phyloP scores from a whole-genome alignment of 2,329 filamentous ascomycete genomes.

The Neofusicoccum umdonicola region DNA sequence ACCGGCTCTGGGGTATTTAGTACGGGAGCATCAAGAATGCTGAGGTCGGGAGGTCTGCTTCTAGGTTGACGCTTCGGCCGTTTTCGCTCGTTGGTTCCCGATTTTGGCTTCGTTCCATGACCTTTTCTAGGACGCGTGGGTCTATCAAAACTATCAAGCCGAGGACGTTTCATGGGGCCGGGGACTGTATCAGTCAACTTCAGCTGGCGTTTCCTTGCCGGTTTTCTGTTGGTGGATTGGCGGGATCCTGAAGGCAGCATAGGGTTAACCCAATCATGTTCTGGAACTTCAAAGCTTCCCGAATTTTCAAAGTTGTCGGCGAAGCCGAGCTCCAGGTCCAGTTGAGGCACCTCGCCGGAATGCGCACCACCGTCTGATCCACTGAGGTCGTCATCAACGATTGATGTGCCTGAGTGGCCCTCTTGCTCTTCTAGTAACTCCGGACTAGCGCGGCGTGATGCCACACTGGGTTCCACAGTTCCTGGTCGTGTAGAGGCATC shows the following conservation, averaged over 20 bases:
- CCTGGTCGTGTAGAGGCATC: background rate
- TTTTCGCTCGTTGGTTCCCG: background rate
- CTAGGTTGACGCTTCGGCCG: constrained; percentile 16
- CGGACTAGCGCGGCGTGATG: background rate
- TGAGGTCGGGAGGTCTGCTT: constrained; percentile 34
- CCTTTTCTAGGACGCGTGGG: background rate
- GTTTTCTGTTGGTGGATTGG: constrained; percentile 23
- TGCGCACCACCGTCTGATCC: background rate
- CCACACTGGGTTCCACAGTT: background rate
- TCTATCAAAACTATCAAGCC: constrained; percentile 4
- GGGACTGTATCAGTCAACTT: constrained; percentile 37
- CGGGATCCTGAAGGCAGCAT: constrained; percentile 34
- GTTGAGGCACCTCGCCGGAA: background rate
- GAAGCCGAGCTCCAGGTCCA: constrained; percentile 10
- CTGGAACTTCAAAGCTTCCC: constrained; percentile 38
- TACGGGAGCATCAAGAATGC: constrained; percentile 50
- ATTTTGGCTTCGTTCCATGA: background rate
- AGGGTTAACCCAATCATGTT: constrained; percentile 45
- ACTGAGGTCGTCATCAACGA: constrained; percentile 39
- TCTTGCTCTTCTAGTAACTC: background rate
- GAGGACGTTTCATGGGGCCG: constrained; percentile 18
- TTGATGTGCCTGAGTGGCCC: constrained; percentile 24
- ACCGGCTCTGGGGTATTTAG: background rate
- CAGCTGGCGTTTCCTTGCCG: constrained; percentile 31
- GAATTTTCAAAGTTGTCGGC: background rate